phyloP scores from a whole-genome alignment of 345 rosid genomes.

The Salix viminalis region DNA sequence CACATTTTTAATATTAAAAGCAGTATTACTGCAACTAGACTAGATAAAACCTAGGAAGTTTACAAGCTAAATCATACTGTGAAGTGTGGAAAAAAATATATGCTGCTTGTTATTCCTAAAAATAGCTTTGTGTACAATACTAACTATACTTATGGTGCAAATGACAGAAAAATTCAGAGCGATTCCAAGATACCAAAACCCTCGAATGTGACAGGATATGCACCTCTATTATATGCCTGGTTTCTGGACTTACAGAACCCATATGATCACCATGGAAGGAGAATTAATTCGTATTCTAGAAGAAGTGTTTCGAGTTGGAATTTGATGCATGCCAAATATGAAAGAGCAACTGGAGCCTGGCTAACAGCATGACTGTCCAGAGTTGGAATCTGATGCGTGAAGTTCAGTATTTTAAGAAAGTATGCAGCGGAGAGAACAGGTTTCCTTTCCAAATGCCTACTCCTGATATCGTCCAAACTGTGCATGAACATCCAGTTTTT shows the following conservation, averaged over 20 bases:
- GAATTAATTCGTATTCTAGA: not conserved
- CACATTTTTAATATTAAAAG: no score
- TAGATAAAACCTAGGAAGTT: not conserved
- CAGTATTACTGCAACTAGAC: not conserved
- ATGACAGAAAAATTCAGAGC: not conserved
- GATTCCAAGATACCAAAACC: not conserved
- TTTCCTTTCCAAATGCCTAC: not conserved
- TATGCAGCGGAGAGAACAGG: not conserved
- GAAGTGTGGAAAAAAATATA: not conserved
- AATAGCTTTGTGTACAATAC: not conserved
- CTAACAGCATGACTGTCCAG: not conserved
- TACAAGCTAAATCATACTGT: not conserved
- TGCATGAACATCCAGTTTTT: not conserved
- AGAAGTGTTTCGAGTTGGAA: not conserved
- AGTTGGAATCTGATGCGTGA: not conserved
- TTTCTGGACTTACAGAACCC: not conserved
- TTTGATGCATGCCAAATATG: not conserved
- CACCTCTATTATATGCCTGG: not conserved
- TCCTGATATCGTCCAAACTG: not conserved
- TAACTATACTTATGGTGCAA: not conserved
- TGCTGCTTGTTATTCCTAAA: not conserved
- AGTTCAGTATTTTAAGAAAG: not conserved
- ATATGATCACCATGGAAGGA: not conserved
- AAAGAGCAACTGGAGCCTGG: not conserved
- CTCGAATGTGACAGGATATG: not conserved